Conservation (phyloP, 352 stramenopile species). For the Globisporangium middletonii region DNA sequence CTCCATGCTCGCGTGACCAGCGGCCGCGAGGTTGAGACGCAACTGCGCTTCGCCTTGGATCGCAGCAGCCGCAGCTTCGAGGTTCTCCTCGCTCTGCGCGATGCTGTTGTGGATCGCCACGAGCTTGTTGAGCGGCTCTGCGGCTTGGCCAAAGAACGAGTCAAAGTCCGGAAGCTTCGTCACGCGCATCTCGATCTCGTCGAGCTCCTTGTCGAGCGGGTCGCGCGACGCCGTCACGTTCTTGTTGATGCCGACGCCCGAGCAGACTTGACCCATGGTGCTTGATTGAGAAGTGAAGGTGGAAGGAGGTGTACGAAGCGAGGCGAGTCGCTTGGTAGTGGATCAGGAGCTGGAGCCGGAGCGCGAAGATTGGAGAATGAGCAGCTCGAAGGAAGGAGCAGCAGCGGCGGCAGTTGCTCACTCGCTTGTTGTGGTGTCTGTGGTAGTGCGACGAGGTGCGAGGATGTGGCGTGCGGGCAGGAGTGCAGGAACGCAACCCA, state of each 20-base stretch:
- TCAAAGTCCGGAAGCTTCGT: slow-evolving; percentile 24
- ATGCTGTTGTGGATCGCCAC: slow-evolving; percentile 46
- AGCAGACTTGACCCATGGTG: slow-evolving; percentile 61
- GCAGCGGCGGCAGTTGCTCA: too few relatives aligned
- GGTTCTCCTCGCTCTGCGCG: slow-evolving; percentile 44
- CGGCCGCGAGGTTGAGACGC: slow-evolving; percentile 16
- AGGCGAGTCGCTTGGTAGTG: neutral
- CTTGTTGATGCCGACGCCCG: slow-evolving; percentile 35
- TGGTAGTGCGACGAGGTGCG: too few relatives aligned
- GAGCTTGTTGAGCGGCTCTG: slow-evolving; percentile 14
- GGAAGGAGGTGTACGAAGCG: neutral
- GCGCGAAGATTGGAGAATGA: slow-evolving; percentile 32
- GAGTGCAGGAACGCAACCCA: too few relatives aligned
- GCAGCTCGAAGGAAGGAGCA: neutral
- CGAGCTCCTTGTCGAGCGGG: slow-evolving; percentile 24
- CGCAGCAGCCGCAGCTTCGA: slow-evolving; percentile 37
- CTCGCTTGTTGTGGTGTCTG: too few relatives aligned
- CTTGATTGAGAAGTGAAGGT: neutral
- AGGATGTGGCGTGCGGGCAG: too few relatives aligned
- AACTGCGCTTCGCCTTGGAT: slow-evolving; percentile 47
- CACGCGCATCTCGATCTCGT: slow-evolving; percentile 21
- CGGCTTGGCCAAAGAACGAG: slow-evolving; percentile 18
- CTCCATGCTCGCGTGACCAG: slow-evolving; percentile 18
- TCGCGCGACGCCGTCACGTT: slow-evolving; percentile 16
- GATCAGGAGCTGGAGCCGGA: slow-evolving; percentile 15